Evolutionary conservation across 306 rosid genomes (phyloP).

Genomic region (Alnus glutinosa): DNA sequence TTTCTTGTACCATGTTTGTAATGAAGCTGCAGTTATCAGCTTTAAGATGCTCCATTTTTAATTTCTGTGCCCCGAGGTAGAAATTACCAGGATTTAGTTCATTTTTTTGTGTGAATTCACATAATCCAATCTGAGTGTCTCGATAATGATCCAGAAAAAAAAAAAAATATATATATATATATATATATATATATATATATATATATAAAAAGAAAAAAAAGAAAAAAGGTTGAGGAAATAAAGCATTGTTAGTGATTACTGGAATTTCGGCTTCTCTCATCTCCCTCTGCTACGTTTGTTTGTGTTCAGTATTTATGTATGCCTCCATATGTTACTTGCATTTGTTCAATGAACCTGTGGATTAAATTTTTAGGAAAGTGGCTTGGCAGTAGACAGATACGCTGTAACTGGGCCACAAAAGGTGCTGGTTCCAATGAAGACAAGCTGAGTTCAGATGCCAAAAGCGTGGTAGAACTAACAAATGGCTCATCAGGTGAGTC

Average conservation of each 20-base stretch:
- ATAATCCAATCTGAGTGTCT: not conserved
- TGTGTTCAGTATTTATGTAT: not conserved
- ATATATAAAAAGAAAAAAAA: too few species aligned
- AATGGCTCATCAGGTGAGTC: conserved; percentile 84
- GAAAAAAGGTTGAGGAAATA: not conserved
- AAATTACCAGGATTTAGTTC: not conserved
- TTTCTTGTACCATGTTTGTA: too few species aligned
- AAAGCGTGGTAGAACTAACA: conserved; percentile 86
- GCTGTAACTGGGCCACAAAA: conserved; percentile 98
- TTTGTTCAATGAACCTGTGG: conserved; percentile 6
- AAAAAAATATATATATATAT: not conserved
- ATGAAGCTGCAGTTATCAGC: not conserved
- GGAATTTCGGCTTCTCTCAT: not conserved
- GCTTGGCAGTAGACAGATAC: conserved; percentile 97
- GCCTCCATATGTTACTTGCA: not conserved
- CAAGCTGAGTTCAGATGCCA: conserved; percentile 72
- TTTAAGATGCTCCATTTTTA: not conserved
- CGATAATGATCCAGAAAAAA: not conserved
- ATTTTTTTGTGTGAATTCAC: not conserved
- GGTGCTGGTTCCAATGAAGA: conserved; percentile 85
- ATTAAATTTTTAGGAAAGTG: conserved; percentile 68
- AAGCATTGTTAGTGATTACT: not conserved
- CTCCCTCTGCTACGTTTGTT: not conserved
- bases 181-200: too few species aligned
- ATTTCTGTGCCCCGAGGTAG: not conserved